Evolutionary conservation across 768 basidiomycete genomes (phyloP).

Genomic region (Lactarius psammicola): DNA sequence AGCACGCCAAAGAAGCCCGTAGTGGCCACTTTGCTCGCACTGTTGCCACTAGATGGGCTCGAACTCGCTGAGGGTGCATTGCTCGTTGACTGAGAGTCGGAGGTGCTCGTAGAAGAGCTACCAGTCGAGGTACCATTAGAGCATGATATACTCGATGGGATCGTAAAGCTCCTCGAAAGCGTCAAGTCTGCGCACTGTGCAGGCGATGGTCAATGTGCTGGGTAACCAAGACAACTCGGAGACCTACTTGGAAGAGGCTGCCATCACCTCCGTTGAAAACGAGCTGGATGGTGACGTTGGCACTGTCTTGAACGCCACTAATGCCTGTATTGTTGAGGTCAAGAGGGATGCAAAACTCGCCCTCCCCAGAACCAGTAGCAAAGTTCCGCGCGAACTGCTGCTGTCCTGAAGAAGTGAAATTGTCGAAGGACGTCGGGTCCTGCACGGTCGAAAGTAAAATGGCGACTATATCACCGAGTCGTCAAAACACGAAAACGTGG

Average conservation of each 20-base stretch:
- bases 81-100: background rate
- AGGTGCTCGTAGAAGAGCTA: conserved; percentile 1
- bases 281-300: conserved; percentile 73
- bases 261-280: conserved; percentile 71
- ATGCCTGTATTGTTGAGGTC: conserved; percentile 53
- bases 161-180: conserved; percentile 51
- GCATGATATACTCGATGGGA: conserved; percentile 46
- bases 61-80: background rate
- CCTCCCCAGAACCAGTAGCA: conserved; percentile 53
- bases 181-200: conserved; percentile 77
- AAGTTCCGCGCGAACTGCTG: conserved; percentile 45
- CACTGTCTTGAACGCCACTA: conserved; percentile 53
- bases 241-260: conserved; percentile 60
- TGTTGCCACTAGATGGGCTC: background rate
- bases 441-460: conserved; percentile 53
- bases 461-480: conserved; percentile 42
- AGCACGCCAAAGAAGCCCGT: conserved; percentile 6
- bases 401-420: conserved; percentile 51
- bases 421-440: conserved; percentile 59
- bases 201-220: background rate
- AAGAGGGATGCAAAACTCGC: conserved; percentile 65
- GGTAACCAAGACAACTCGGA: background rate
- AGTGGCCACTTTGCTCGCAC: background rate
- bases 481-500: background rate
- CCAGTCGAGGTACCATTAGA: conserved; percentile 33